phyloP scores from a whole-genome alignment of 31 red algal genomes.

The Odonthalia washingtoniensis region DNA sequence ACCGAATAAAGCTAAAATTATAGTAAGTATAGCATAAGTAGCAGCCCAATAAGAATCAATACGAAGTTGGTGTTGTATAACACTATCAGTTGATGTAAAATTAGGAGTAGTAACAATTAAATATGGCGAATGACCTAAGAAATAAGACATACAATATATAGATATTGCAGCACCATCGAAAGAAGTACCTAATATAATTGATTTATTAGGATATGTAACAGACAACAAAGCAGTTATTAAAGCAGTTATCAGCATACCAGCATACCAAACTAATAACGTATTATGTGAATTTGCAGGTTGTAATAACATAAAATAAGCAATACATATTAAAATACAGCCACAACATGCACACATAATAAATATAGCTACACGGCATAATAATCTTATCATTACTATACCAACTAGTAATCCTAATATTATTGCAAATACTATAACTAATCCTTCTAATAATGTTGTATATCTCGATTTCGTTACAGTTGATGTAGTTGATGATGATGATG shows the following conservation, averaged over 20 bases:
- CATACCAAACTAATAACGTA: conserved; percentile 46
- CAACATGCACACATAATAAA: conserved; percentile 61
- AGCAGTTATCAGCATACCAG: conserved; percentile 43
- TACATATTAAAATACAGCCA: conserved; percentile 56
- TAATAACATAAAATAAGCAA: conserved; percentile 59
- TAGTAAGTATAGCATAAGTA: conserved; percentile 35
- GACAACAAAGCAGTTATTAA: conserved; percentile 59
- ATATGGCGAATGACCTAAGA: conserved; percentile 58
- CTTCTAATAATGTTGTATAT: conserved; percentile 36
- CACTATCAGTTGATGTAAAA: background rate
- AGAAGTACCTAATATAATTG: conserved; percentile 64
- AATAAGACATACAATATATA: conserved; percentile 56
- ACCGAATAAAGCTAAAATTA: conserved; percentile 59
- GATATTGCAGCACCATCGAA: conserved; percentile 72
- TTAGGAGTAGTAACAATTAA: conserved; percentile 21
- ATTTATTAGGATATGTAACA: conserved; percentile 50
- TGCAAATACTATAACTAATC: conserved; percentile 33
- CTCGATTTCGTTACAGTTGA: conserved; percentile 6
- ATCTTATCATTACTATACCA: conserved; percentile 54
- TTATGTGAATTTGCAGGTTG: conserved; percentile 53
- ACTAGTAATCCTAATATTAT: conserved; percentile 45
- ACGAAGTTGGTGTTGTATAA: too few relatives aligned
- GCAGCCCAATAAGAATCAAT: conserved; percentile 43
- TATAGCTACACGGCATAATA: conserved; percentile 57
- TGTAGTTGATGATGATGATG: conserved; percentile 15